phyloP scores from a whole-genome alignment of 257 asterid genomes.

The Henckelia pumila region DNA sequence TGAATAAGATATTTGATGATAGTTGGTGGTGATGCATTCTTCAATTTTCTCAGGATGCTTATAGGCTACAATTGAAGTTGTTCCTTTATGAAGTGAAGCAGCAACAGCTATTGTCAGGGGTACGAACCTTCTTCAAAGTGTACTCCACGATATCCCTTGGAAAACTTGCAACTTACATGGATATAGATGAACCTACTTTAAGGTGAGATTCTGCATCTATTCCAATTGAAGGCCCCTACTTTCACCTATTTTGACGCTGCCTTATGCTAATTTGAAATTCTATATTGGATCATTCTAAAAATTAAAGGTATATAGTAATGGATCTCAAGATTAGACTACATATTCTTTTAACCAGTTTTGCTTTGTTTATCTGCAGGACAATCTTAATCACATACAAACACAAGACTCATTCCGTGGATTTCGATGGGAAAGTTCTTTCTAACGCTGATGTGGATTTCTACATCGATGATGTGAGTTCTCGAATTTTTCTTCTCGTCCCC shows the following conservation, averaged over 20 bases:
- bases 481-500: neutral
- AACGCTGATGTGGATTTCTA: constrained; percentile 86
- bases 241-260: neutral
- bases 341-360: constrained; percentile 16
- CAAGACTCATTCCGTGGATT: constrained; percentile 82
- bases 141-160: constrained; percentile 80
- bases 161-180: constrained; percentile 81
- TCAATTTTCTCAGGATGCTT: constrained; percentile 63
- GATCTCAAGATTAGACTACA: neutral
- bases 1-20: neutral
- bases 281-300: too few relatives aligned
- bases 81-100: constrained; percentile 94
- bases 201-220: constrained; percentile 43
- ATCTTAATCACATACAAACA: constrained; percentile 93
- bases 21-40: constrained; percentile 1
- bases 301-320: too few relatives aligned
- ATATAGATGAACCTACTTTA: constrained; percentile 81
- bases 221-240: constrained; percentile 7
- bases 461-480: constrained; percentile 71
- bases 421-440: constrained; percentile 66
- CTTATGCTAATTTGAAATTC: neutral
- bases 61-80: constrained; percentile 80
- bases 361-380: constrained; percentile 49
- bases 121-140: constrained; percentile 78
- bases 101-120: constrained; percentile 79